These are phyloP conservation scores for Oryza australiensis DNA, from an alignment of 176 grass and related monocot species.

Conservation along the genomic window DNA sequence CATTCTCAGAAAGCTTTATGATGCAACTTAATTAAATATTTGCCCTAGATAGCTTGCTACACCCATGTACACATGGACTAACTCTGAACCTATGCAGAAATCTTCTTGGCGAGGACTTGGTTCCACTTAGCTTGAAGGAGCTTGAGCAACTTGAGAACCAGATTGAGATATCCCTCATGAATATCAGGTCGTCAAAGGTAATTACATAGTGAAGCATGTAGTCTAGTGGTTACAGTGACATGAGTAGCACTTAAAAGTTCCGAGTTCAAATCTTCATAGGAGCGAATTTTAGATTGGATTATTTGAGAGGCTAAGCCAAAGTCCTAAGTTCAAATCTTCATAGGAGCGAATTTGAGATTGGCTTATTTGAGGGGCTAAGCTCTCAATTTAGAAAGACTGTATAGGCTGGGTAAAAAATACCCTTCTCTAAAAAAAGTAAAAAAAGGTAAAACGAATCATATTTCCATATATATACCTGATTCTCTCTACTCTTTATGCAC, in stretches of 20 bases:
- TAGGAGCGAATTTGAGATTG: too few relatives aligned
- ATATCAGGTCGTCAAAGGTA: constrained; percentile 79
- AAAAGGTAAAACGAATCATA: not conserved
- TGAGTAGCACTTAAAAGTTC: too few relatives aligned
- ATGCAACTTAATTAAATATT: too few relatives aligned
- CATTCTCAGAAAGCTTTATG: not conserved
- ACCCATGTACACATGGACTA: not conserved
- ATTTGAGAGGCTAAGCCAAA: too few relatives aligned
- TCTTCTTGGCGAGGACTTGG: constrained; percentile 89
- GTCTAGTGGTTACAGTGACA: too few relatives aligned
- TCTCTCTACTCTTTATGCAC: not conserved
- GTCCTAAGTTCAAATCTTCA: too few relatives aligned
- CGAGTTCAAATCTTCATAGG: too few relatives aligned
- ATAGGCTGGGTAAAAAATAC: too few relatives aligned
- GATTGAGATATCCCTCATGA: constrained; percentile 76
- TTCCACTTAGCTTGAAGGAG: constrained; percentile 62
- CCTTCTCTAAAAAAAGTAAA: too few relatives aligned
- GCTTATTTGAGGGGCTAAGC: too few relatives aligned
- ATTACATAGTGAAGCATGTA: not conserved
- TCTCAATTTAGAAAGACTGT: too few relatives aligned
- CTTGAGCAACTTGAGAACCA: constrained; percentile 86
- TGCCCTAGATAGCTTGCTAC: not conserved
- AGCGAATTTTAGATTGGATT: too few relatives aligned
- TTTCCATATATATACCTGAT: constrained; percentile 11
- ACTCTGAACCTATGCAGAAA: constrained; percentile 48